A percentile compares a stretch with the other conserved stretches of the same genome.
phyloP scores from a whole-genome alignment of 768 basidiomycete genomes.

The Trametes elegans region DNA sequence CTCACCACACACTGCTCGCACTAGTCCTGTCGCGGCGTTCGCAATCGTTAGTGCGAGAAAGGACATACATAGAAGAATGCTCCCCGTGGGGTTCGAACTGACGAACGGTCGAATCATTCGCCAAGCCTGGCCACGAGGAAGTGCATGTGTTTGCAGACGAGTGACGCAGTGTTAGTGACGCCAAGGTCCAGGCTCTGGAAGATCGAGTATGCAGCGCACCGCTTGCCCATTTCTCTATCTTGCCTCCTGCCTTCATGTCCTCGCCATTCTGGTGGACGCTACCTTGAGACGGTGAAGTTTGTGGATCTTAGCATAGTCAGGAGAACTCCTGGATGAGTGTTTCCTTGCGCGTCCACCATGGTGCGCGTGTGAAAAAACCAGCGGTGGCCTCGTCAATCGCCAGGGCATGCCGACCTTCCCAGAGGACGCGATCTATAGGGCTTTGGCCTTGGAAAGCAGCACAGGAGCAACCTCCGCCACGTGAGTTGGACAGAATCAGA shows the following conservation, averaged over 20 bases:
- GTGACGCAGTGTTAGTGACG: too few species aligned
- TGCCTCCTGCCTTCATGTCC: not conserved
- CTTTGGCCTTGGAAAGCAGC: not conserved
- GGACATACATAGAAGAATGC: too few species aligned
- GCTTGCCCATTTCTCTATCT: not conserved
- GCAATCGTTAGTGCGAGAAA: too few species aligned
- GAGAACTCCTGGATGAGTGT: not conserved
- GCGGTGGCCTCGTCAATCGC: not conserved
- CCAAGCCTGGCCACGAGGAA: not conserved
- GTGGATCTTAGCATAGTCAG: not conserved
- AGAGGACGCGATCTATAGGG: not conserved
- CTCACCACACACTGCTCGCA: not conserved
- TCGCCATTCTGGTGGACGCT: too few species aligned
- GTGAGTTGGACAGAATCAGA: not conserved
- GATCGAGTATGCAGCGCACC: not conserved
- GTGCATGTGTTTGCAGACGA: not conserved
- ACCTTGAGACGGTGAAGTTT: not conserved
- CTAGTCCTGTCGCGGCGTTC: too few species aligned
- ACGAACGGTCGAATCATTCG: not conserved
- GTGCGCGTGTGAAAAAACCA: not conserved
- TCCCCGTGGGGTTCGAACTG: too few species aligned
- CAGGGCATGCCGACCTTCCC: not conserved
- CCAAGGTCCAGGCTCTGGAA: not conserved
- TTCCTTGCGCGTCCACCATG: not conserved
- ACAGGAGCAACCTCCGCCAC: not conserved